Base-by-base conservation (phyloP, 306 rosid genomes). In the Cucurbita argyrosperma region DNA sequence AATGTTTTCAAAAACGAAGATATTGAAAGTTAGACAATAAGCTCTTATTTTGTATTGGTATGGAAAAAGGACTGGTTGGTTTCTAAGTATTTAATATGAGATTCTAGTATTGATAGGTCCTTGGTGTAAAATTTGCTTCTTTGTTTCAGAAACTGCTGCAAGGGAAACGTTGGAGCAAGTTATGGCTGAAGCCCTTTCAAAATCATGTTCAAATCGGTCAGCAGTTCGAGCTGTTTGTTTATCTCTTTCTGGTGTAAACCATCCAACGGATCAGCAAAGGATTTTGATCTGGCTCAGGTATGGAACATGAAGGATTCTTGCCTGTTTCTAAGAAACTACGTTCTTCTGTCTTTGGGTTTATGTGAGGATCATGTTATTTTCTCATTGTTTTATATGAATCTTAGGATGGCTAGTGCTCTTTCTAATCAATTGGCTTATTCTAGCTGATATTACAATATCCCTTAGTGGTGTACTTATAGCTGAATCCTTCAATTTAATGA, bases 161-260 rank as follows among this genome's bases (percentile, higher is more conserved):
- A 92, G 85, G 81, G 96, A 90, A 77, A 90, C 96, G 5, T 74
- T 92, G 83, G 96, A 88, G 84, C 88, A 87, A 69, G 96, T 90
- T 69, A 88, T 92, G 96, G 93, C 90, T 10, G 96, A 90, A 5
- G 90, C 93, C 21, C 93, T 92, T 74, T 80, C 80, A 57, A 87
- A 85, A 62, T 82, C 96, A 63, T 87, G 91, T 80, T 84, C 93
- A 81, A 86, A 83, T 79, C 87, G 93, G 57, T 86, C 91, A 65
- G 85, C 88, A 2, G 98, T 92, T 42, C 91, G 88, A 50, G 98
- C 98, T 77, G 91, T 90, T 84, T 92, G 96, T 84, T 79, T 92
- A 78, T 92, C 92, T 62, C 87, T 92, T 38, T 88, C 98, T 39
- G 98, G 98, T 61, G 98, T 92, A 47, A 90, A 92, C 85, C 98